phyloP scores from a whole-genome alignment of 139 green algal species.

The Closterium sp. region DNA sequence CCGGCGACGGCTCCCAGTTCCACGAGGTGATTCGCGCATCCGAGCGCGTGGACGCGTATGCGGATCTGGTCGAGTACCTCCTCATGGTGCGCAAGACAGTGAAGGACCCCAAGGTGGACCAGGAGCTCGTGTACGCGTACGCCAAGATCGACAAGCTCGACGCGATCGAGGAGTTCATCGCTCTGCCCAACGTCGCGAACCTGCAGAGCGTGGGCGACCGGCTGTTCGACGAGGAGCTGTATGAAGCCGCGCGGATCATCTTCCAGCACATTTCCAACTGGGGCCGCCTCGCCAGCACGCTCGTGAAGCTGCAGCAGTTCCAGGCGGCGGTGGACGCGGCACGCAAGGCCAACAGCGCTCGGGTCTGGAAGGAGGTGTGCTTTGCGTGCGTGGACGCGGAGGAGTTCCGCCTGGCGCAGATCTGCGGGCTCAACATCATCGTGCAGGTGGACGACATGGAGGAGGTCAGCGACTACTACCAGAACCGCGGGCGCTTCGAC shows the following conservation, averaged over 20 bases:
- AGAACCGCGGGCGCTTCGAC: slow-evolving; percentile 82
- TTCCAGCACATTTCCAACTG: slow-evolving; percentile 94
- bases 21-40: slow-evolving; percentile 70
- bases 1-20: slow-evolving; percentile 71
- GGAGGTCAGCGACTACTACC: slow-evolving; percentile 92
- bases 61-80: slow-evolving; percentile 94
- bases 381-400: slow-evolving; percentile 95
- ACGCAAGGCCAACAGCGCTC: slow-evolving; percentile 90
- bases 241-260: slow-evolving; percentile 89
- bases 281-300: slow-evolving; percentile 82
- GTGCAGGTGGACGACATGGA: slow-evolving; percentile 94
- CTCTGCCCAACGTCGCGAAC: slow-evolving; percentile 73
- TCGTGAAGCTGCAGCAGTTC: slow-evolving; percentile 86
- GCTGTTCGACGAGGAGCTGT: slow-evolving; percentile 87
- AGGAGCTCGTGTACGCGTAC: slow-evolving; percentile 94
- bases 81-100: slow-evolving; percentile 95
- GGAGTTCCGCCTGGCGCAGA: slow-evolving; percentile 94
- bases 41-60: slow-evolving; percentile 60
- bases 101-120: slow-evolving; percentile 88
- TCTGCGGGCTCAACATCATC: slow-evolving; percentile 99
- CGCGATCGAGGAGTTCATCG: slow-evolving; percentile 93
- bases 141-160: slow-evolving; percentile 82
- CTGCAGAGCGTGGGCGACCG: slow-evolving; percentile 62
- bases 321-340: slow-evolving; percentile 92
- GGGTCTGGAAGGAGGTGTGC: slow-evolving; percentile 97